A percentile compares a stretch with the other conserved stretches of the same genome.
Evolutionary conservation across 495 filamentous ascomycete species (phyloP).

Genomic region (Oleoguttula mirabilis): DNA sequence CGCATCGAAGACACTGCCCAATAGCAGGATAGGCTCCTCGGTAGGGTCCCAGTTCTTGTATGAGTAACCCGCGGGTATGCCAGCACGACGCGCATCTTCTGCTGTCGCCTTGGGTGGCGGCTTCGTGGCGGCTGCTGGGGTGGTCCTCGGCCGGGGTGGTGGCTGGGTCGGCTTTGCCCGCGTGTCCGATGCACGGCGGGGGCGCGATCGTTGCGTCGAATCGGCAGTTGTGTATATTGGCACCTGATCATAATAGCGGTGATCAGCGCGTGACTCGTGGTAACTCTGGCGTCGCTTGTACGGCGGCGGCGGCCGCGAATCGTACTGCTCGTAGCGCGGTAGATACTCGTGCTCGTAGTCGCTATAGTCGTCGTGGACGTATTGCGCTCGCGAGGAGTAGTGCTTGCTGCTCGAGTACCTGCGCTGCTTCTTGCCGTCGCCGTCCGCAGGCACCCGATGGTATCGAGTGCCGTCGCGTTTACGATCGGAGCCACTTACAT

Average conservation of each 20-base stretch:
- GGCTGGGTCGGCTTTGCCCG: conserved; percentile 3
- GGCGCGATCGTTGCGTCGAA: conserved; percentile 15
- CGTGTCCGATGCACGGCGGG: conserved; percentile 30
- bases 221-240: conserved; percentile 28
- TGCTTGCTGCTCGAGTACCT: conserved; percentile 28
- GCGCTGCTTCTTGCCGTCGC: conserved; percentile 15
- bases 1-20: conserved; percentile 94
- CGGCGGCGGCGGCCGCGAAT: conserved; percentile 16
- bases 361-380: conserved; percentile 26
- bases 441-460: conserved; percentile 13
- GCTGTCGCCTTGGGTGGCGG: conserved; percentile 62
- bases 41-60: conserved; percentile 98
- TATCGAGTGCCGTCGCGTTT: conserved; percentile 20
- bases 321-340: conserved; percentile 32
- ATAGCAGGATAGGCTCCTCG: conserved; percentile 82
- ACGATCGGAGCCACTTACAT: conserved; percentile 33
- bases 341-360: conserved; percentile 26
- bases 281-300: conserved; percentile 17
- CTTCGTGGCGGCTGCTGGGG: conserved; percentile 20
- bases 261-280: conserved; percentile 27
- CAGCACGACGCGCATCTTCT: conserved; percentile 64
- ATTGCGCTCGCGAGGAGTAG: conserved; percentile 23
- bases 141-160: conserved; percentile 12
- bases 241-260: conserved; percentile 30
- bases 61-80: conserved; percentile 84